Evolutionary conservation across 345 rosid species (phyloP).

Genomic region (Camelina neglecta): DNA sequence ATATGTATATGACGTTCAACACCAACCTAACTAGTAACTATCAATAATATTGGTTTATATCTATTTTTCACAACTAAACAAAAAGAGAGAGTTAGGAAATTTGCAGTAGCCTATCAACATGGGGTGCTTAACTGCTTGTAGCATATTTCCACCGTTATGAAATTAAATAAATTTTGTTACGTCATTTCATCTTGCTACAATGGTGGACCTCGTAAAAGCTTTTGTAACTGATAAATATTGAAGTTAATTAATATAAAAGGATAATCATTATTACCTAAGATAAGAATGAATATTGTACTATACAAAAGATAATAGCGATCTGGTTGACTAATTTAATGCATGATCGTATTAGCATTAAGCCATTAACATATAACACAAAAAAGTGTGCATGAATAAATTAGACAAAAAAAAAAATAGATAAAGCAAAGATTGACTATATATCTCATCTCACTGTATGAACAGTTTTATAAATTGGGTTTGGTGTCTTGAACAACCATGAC

Average conservation of each 20-base stretch:
- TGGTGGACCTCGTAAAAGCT: neutral
- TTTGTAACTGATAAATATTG: neutral
- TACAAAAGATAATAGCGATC: neutral
- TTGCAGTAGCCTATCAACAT: neutral
- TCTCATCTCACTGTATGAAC: slow-evolving; percentile 8
- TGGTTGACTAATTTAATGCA: neutral
- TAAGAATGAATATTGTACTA: neutral
- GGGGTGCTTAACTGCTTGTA: neutral
- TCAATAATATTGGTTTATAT: neutral
- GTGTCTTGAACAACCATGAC: slow-evolving; percentile 21
- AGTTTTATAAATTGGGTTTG: slow-evolving; percentile 14
- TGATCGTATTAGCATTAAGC: neutral
- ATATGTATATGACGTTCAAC: slow-evolving; percentile 10
- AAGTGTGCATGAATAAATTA: neutral
- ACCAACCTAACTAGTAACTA: slow-evolving; percentile 17
- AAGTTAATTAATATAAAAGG: neutral
- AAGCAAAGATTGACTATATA: neutral
- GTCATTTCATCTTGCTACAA: neutral
- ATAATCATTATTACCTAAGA: neutral
- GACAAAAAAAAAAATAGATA: neutral
- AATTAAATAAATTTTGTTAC: neutral
- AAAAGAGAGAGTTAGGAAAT: neutral
- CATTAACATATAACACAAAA: neutral
- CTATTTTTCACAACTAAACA: neutral
- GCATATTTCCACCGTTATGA: neutral